Conservation (phyloP, 257 asterid genomes). For the Cinchona pubescens region DNA sequence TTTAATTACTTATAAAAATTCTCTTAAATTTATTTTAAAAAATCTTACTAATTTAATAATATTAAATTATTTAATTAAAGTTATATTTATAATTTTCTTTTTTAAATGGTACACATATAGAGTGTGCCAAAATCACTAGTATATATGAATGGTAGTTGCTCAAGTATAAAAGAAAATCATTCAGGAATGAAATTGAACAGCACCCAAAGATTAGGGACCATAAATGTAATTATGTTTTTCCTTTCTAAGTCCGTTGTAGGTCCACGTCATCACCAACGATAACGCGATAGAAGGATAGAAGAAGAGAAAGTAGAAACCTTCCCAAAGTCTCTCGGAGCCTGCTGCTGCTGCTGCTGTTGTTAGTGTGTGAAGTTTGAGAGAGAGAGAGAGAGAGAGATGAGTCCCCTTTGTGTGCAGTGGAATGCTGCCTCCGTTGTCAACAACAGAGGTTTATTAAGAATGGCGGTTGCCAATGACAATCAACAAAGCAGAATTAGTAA, state of each 20-base stretch:
- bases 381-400: slow-evolving; percentile 1
- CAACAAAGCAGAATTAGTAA: slow-evolving; percentile 22
- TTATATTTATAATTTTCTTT: too few relatives aligned
- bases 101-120: too few relatives aligned
- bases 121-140: too few relatives aligned
- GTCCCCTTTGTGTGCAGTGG: slow-evolving; percentile 44
- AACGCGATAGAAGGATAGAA: neutral
- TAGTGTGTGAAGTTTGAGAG: neutral
- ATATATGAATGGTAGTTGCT: too few relatives aligned
- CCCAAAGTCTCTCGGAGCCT: neutral
- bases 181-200: too few relatives aligned
- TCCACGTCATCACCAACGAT: slow-evolving; percentile 8
- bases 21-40: too few relatives aligned
- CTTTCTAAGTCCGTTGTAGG: neutral
- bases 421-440: too few relatives aligned
- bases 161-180: too few relatives aligned
- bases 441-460: slow-evolving; percentile 18
- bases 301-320: neutral
- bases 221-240: neutral
- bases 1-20: too few relatives aligned
- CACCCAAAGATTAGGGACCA: neutral
- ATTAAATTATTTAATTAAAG: too few relatives aligned
- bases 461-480: slow-evolving; percentile 31
- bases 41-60: too few relatives aligned
- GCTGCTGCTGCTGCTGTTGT: neutral